These are phyloP conservation scores for Cylindrotheca closterium DNA, from an alignment of 108 stramenopile species.

Conservation along the genomic window DNA sequence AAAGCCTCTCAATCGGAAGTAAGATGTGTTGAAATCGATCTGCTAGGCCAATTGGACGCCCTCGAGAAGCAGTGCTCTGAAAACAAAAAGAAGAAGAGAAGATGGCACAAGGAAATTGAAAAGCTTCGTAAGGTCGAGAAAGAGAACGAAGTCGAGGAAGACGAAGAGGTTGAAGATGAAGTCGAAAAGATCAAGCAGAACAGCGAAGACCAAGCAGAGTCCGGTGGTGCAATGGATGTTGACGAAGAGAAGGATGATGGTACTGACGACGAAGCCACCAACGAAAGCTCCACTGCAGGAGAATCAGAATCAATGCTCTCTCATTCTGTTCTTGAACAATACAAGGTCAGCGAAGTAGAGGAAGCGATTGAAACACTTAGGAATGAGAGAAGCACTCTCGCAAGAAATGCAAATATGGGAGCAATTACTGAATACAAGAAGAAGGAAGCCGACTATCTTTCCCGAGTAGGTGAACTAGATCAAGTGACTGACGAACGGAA, in stretches of 20 bases:
- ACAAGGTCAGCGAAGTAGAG: constrained; percentile 62
- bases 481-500: constrained; percentile 86
- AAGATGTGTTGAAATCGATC: constrained; percentile 78
- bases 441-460: constrained; percentile 89
- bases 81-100: constrained; percentile 44
- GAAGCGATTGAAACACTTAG: constrained; percentile 73
- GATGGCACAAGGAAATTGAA: constrained; percentile 71
- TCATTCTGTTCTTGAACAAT: constrained; percentile 57
- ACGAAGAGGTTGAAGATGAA: constrained; percentile 38
- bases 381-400: constrained; percentile 72
- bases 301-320: constrained; percentile 35
- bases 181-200: constrained; percentile 18
- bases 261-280: constrained; percentile 5
- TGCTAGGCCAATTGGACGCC: constrained; percentile 71
- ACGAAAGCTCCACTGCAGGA: neutral
- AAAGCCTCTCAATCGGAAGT: constrained; percentile 65
- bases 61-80: constrained; percentile 75
- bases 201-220: constrained; percentile 13
- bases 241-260: constrained; percentile 26
- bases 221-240: neutral
- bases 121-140: constrained; percentile 54
- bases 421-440: constrained; percentile 92
- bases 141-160: constrained; percentile 50
- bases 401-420: constrained; percentile 91
- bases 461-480: constrained; percentile 90